Evolutionary conservation across 2,329 filamentous ascomycete genomes (phyloP), one percentile per base, ranked within the genome.

Genomic region (Claviceps pazoutovae): DNA sequence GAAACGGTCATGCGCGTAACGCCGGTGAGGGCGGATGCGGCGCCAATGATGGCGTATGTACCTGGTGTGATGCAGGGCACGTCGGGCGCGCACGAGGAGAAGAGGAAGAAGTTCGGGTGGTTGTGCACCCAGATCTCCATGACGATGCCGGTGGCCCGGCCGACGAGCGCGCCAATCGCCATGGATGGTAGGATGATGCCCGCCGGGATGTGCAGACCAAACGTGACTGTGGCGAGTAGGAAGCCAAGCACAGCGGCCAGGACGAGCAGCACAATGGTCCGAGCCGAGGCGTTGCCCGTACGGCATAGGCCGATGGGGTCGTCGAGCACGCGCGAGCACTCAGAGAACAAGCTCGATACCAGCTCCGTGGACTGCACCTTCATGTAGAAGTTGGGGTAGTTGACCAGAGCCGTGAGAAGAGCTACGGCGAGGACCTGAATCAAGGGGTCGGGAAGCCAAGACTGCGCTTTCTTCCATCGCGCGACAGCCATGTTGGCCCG

Each of bases 361-460:
- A 98, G 80, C 65, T 96, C 88, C 0, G 89, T 90, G 21, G 86
- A 81, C 64, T 97, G 91, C 3, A 89, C 86, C 58, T 93, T 85
- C 84, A 97, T 95, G 68, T 96, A 97, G 52, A 89, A 84, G 68
- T 96, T 95, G 11, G 93, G 93, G 61, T 89, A 98, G 71, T 95
- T 96, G 67, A 97, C 79, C 45, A 97, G 65, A 1, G 91, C 88
- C 1, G 90, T 95, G 21, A 95, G 63, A 43, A 90, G 71, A 4
- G 91, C 83, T 23, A 95, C 80, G n/a, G 82, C 68, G 21, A 84
- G 70, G 9, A 97, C 91, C 69, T 97, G 90, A 14, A 78, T 66
- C 30, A 96, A 73, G 2, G 93, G 90, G 4, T 79, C 79, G 36
- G 84, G 82, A 16, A 88, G 79, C 63, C 80, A 81, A 16, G 75